phyloP scores from a whole-genome alignment of 257 asterid genomes.

The Solanum chiquidenum region DNA sequence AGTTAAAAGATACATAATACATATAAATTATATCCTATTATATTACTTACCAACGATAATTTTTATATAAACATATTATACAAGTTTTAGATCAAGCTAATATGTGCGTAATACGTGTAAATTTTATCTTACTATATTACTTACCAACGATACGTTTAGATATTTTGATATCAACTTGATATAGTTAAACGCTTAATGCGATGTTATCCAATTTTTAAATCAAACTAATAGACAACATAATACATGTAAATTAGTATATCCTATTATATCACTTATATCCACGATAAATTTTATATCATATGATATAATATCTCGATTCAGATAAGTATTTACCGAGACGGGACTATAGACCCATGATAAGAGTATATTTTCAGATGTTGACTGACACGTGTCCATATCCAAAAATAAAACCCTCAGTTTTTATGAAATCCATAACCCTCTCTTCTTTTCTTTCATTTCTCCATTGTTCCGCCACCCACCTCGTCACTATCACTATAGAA shows the following conservation, averaged over 20 bases:
- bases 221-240: not conserved
- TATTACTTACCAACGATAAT: not conserved
- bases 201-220: rapidly evolving
- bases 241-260: not conserved
- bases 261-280: not conserved
- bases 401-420: not conserved
- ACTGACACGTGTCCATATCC: not conserved
- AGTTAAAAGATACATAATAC: not conserved
- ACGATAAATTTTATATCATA: not conserved
- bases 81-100: not conserved
- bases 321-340: not conserved
- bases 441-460: constrained; percentile 6
- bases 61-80: not conserved
- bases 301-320: not conserved
- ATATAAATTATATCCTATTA: not conserved
- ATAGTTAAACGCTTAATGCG: rapidly evolving
- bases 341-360: not conserved
- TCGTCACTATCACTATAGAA: not conserved
- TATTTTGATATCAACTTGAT: not conserved
- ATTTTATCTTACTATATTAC: not conserved
- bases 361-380: not conserved
- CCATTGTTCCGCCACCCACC: constrained; percentile 12
- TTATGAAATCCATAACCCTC: constrained; percentile 8
- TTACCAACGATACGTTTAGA: not conserved
- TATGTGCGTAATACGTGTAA: not conserved